Evolutionary conservation across 228 moss, liverwort and hornwort genomes (phyloP).

Genomic region (Sphagnum magellanicum): DNA sequence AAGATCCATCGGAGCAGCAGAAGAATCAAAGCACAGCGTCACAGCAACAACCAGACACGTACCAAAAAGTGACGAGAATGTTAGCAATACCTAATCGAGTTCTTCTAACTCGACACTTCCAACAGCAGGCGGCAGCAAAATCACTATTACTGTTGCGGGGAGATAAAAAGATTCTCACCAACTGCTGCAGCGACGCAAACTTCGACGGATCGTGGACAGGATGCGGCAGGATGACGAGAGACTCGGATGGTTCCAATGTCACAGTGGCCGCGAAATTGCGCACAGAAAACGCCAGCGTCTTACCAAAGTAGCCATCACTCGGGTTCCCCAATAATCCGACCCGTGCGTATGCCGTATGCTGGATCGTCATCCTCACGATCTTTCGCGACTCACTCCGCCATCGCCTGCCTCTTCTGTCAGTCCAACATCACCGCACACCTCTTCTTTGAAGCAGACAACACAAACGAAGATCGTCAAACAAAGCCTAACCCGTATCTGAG

Average conservation of each 20-base stretch:
- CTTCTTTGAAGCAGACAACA: no score
- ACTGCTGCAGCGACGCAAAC: slow-evolving; percentile 58
- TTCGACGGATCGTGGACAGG: slow-evolving; percentile 63
- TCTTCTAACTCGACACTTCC: no score
- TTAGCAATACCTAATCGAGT: no score
- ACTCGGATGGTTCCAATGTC: slow-evolving; percentile 64
- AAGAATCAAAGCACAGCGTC: no score
- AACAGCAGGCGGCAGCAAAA: no score
- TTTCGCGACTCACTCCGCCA: not conserved
- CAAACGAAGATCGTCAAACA: no score
- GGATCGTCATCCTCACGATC: slow-evolving; percentile 22
- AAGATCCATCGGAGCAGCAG: no score
- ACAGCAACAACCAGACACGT: no score
- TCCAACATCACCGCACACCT: no score
- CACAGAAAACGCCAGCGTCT: slow-evolving; percentile 78
- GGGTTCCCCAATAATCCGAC: slow-evolving; percentile 90
- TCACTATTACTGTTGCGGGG: not conserved
- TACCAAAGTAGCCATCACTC: slow-evolving; percentile 85
- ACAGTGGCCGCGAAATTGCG: slow-evolving; percentile 78
- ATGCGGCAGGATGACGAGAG: slow-evolving; percentile 54
- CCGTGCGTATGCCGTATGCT: slow-evolving; percentile 66
- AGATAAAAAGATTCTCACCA: slow-evolving; percentile 32
- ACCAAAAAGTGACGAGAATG: no score
- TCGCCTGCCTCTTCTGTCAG: not conserved
- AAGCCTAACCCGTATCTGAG: no score